Evolutionary conservation across 176 grass and related monocot genomes (phyloP).

Genomic region (Alopecurus myosuroides): DNA sequence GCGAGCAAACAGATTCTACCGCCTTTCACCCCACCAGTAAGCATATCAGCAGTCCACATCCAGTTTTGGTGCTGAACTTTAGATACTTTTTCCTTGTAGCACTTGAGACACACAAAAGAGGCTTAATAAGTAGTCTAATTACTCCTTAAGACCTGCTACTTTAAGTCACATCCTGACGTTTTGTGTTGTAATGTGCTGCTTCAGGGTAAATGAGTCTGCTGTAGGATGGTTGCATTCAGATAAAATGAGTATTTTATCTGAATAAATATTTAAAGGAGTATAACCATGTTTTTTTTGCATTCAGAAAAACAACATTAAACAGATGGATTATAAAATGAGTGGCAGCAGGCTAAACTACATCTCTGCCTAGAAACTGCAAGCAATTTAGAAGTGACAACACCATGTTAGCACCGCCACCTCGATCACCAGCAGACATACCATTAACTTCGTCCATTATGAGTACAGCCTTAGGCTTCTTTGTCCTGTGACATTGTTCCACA

Average conservation of each 20-base stretch:
- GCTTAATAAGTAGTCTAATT: not conserved
- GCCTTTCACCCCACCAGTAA: slow-evolving; percentile 53
- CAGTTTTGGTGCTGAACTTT: not conserved
- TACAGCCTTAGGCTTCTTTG: slow-evolving; percentile 73
- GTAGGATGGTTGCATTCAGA: no score
- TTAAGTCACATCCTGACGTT: no score
- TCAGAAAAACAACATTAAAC: not conserved
- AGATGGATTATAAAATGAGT: not conserved
- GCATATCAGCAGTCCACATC: not conserved
- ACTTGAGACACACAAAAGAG: not conserved
- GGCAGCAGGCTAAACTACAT: no score
- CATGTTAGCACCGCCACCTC: slow-evolving; percentile 69
- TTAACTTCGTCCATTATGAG: slow-evolving; percentile 98
- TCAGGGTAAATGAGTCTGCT: no score
- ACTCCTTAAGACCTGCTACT: not conserved
- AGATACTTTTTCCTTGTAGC: not conserved
- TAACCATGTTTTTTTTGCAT: not conserved
- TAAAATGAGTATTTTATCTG: no score
- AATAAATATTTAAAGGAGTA: not conserved
- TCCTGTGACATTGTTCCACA: slow-evolving; percentile 46
- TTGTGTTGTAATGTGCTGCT: no score
- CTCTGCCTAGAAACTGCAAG: no score
- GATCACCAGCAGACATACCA: slow-evolving; percentile 98
- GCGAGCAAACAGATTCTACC: slow-evolving; percentile 36
- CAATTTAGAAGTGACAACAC: not conserved